A percentile compares a stretch with the other conserved stretches of the same genome.
These are phyloP conservation scores for Hypericum perforatum DNA, from an alignment of 345 rosid genomes.

Conservation along the genomic window DNA sequence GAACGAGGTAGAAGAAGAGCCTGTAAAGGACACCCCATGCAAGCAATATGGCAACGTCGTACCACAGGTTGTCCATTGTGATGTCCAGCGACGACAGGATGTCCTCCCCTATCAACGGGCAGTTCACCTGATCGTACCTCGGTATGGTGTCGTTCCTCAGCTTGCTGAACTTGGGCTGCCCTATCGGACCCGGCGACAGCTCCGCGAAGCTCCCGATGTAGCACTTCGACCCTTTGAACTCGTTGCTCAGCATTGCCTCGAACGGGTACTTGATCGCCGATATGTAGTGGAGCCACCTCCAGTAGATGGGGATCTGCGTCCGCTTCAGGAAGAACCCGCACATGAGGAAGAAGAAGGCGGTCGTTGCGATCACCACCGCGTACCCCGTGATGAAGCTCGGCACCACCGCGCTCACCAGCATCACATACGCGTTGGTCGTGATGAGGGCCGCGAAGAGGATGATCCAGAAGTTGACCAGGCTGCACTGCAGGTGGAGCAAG, in stretches of 20 bases:
- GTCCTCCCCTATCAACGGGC: constrained; percentile 43
- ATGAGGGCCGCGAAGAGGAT: constrained; percentile 46
- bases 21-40: constrained; percentile 58
- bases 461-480: constrained; percentile 40
- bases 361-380: constrained; percentile 53
- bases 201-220: constrained; percentile 20
- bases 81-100: constrained; percentile 37
- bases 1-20: constrained; percentile 40
- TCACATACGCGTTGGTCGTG: constrained; percentile 54
- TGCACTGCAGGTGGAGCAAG: constrained; percentile 29
- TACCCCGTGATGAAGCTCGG: constrained; percentile 56
- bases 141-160: constrained; percentile 11
- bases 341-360: constrained; percentile 56
- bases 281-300: constrained; percentile 59
- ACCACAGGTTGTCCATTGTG: constrained; percentile 31
- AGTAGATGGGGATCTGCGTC: constrained; percentile 28
- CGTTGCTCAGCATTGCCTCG: constrained; percentile 44
- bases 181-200: constrained; percentile 52
- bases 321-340: constrained; percentile 53
- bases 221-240: constrained; percentile 35
- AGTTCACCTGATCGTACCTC: neutral
- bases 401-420: constrained; percentile 61
- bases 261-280: constrained; percentile 64
- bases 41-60: constrained; percentile 38
- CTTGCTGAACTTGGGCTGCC: constrained; percentile 19